Conservation (phyloP, 306 rosid species). For the Comarum palustre region DNA sequence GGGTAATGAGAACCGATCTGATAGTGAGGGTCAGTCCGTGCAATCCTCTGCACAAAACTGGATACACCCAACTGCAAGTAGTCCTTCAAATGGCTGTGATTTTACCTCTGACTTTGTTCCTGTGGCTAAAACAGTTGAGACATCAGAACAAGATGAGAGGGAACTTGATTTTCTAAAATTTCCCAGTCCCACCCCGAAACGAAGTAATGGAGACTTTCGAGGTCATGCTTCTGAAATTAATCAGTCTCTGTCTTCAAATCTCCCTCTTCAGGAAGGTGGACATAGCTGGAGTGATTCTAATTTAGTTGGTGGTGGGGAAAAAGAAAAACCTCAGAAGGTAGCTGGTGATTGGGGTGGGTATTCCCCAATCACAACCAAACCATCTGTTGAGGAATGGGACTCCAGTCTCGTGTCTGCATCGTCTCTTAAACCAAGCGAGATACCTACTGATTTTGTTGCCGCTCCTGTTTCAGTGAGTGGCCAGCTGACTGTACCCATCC, state of each 20-base stretch:
- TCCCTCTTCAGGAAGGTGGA: conserved; percentile 46
- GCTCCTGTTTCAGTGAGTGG: conserved; percentile 43
- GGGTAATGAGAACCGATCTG: conserved; percentile 53
- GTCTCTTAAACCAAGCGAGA: conserved; percentile 42
- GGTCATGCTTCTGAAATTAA: conserved; percentile 37
- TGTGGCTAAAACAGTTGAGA: conserved; percentile 32
- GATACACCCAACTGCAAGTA: conserved; percentile 36
- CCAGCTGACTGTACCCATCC: conserved; percentile 43
- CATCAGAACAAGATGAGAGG: conserved; percentile 29
- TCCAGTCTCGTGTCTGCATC: conserved; percentile 51
- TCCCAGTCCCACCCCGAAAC: conserved; percentile 28
- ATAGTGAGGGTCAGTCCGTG: conserved; percentile 63
- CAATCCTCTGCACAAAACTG: conserved; percentile 77
- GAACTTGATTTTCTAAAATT: conserved; percentile 28
- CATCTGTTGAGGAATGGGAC: conserved; percentile 55
- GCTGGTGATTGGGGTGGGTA: conserved; percentile 44
- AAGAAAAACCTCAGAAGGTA: conserved; percentile 33
- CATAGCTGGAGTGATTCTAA: conserved; percentile 59
- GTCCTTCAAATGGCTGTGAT: conserved; percentile 46
- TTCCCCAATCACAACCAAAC: conserved; percentile 42
- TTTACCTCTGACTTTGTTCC: conserved; percentile 40
- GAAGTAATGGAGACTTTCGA: conserved; percentile 22
- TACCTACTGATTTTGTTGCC: conserved; percentile 32
- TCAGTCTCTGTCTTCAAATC: conserved; percentile 36
- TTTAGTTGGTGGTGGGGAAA: conserved; percentile 37